These are phyloP conservation scores for Aquilaria yunnanensis DNA, from an alignment of 345 rosid genomes.

Conservation along the genomic window DNA sequence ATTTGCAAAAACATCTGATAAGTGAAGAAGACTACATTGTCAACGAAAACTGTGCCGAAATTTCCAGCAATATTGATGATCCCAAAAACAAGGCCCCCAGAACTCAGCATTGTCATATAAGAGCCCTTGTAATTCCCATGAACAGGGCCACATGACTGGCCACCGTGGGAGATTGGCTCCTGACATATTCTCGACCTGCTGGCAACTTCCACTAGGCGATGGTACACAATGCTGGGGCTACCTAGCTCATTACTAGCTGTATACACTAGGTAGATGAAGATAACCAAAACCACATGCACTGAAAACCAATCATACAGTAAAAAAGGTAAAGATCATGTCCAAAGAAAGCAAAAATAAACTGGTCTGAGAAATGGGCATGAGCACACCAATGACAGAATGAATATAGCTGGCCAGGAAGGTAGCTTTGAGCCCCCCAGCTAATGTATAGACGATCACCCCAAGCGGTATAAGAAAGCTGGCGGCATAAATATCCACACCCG, in stretches of 20 bases:
- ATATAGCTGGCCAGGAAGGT: conserved; percentile 94
- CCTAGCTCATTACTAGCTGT: conserved; percentile 75
- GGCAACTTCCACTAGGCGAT: conserved; percentile 42
- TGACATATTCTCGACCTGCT: conserved; percentile 63
- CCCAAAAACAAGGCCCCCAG: conserved; percentile 91
- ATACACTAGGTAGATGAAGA: conserved; percentile 82
- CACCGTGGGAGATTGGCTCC: conserved; percentile 62
- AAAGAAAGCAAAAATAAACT: background rate
- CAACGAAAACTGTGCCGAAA: conserved; percentile 89
- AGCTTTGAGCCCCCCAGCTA: conserved; percentile 95
- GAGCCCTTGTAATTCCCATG: conserved; percentile 68
- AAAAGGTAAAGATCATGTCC: background rate
- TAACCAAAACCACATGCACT: conserved; percentile 82
- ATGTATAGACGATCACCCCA: conserved; percentile 75
- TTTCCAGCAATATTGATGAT: conserved; percentile 86
- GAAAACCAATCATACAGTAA: conserved; percentile 14
- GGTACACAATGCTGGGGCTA: conserved; percentile 56
- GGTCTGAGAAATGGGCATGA: background rate
- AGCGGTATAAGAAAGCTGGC: conserved; percentile 97
- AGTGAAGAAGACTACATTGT: conserved; percentile 51
- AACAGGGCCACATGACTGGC: conserved; percentile 87
- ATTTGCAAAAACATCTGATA: background rate
- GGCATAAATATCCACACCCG: conserved; percentile 76
- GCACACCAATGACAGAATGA: conserved; percentile 77
- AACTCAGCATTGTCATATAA: conserved; percentile 80